Conservation (phyloP, 1,284 basidiomycete genomes). For the Ustilago tritici region DNA sequence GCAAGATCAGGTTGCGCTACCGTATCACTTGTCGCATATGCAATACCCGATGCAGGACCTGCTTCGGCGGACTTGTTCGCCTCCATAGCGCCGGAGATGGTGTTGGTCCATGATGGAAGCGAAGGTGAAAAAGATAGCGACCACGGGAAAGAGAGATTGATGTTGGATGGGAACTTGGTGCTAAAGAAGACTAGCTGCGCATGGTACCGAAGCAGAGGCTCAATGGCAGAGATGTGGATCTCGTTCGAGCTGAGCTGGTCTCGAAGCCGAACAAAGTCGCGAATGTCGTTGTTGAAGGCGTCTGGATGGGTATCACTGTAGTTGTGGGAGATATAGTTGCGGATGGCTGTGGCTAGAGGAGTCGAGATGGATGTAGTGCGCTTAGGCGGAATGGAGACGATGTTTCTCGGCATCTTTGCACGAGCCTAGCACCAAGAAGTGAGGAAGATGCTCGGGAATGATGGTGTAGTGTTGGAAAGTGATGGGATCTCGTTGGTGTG, state of each 20-base stretch:
- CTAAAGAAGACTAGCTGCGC: slow-evolving; percentile 85
- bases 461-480: background rate
- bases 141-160: slow-evolving; percentile 61
- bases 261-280: slow-evolving; percentile 78
- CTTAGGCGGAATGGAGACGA: slow-evolving; percentile 61
- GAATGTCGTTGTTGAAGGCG: slow-evolving; percentile 84
- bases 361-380: slow-evolving; percentile 42
- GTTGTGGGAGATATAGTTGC: slow-evolving; percentile 78
- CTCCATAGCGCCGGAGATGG: slow-evolving; percentile 43
- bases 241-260: slow-evolving; percentile 74
- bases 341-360: slow-evolving; percentile 71
- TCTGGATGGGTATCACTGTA: slow-evolving; percentile 86
- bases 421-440: background rate
- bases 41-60: slow-evolving; percentile 25
- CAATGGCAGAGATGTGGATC: slow-evolving; percentile 64
- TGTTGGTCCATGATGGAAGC: slow-evolving; percentile 46
- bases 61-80: slow-evolving; percentile 46
- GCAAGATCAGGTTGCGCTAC: slow-evolving; percentile 55
- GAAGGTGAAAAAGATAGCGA: slow-evolving; percentile 52
- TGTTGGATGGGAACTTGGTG: slow-evolving; percentile 78
- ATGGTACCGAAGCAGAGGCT: slow-evolving; percentile 76
- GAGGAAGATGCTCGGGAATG: background rate
- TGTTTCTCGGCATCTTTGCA: slow-evolving; percentile 55
- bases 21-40: slow-evolving; percentile 41
- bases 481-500: background rate